Evolutionary conservation across 2,329 filamentous ascomycete species (phyloP).

Genomic region (Microsporum audouinii): DNA sequence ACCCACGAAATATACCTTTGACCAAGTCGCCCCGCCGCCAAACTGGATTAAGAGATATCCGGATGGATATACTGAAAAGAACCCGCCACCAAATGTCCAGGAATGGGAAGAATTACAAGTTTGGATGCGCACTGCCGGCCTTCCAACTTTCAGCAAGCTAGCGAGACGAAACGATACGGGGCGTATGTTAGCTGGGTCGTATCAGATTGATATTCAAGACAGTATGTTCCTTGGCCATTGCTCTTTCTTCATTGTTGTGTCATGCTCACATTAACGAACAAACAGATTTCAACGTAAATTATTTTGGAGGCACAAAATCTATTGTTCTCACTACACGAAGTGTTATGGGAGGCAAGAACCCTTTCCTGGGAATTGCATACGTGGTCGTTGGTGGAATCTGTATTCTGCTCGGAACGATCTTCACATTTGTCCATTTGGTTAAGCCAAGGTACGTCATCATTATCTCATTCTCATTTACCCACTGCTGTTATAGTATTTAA

Average conservation of each 20-base stretch:
- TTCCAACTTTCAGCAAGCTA: constrained; percentile 91
- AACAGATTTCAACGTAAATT: constrained; percentile 65
- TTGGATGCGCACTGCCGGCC: constrained; percentile 94
- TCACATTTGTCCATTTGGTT: constrained; percentile 82
- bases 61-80: constrained; percentile 53
- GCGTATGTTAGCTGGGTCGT: constrained; percentile 57
- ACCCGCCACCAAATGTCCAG: constrained; percentile 59
- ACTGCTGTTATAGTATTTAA: constrained; percentile 2
- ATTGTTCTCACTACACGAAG: constrained; percentile 81
- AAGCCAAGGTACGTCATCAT: constrained; percentile 59
- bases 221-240: constrained; percentile 49
- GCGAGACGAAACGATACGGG: constrained; percentile 67
- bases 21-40: constrained; percentile 65
- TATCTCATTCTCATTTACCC: background rate
- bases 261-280: constrained; percentile 1
- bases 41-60: constrained; percentile 70
- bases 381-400: constrained; percentile 88
- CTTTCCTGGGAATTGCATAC: constrained; percentile 93
- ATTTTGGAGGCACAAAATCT: constrained; percentile 78
- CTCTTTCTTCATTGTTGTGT: background rate
- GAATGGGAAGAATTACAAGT: constrained; percentile 82
- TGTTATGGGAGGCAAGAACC: constrained; percentile 88
- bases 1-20: constrained; percentile 51
- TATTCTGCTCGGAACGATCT: constrained; percentile 74
- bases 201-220: constrained; percentile 64